A percentile compares a stretch with the other conserved stretches of the same genome.
Conservation (phyloP, 371 early-diverging fungal species). For the Mortierella sp. region DNA sequence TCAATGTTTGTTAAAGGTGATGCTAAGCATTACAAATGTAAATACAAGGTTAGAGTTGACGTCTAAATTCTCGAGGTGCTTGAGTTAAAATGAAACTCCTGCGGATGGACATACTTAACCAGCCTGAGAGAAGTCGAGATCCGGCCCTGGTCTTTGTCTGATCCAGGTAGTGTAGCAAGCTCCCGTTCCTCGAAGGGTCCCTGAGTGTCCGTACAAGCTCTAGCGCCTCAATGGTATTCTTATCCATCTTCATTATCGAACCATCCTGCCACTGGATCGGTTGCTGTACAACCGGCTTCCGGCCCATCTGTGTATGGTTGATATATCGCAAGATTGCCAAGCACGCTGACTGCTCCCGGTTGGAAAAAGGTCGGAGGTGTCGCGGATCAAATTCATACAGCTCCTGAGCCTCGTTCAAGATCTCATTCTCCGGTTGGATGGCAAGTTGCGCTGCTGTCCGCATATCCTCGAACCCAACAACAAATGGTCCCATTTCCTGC, state of each 20-base stretch:
- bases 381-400: conserved; percentile 35
- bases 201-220: conserved; percentile 69
- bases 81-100: too few species aligned
- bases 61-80: background rate
- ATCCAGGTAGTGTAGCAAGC: conserved; percentile 79
- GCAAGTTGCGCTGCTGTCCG: conserved; percentile 41
- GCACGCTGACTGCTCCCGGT: conserved; percentile 65
- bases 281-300: conserved; percentile 62
- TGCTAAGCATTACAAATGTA: conserved; percentile 25
- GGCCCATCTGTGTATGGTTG: conserved; percentile 66
- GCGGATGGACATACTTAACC: conserved; percentile 65
- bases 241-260: conserved; percentile 71
- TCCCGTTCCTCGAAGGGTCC: conserved; percentile 67
- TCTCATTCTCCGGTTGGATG: conserved; percentile 16
- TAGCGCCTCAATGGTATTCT: conserved; percentile 70
- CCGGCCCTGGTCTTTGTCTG: conserved; percentile 87
- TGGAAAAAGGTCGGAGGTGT: conserved; percentile 47
- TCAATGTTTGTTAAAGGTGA: conserved; percentile 73
- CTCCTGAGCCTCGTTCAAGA: conserved; percentile 30
- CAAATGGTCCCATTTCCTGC: conserved; percentile 29
- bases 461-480: conserved; percentile 57
- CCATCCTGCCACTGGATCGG: conserved; percentile 64
- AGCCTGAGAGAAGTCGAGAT: conserved; percentile 77
- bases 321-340: conserved; percentile 70
- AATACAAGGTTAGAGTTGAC: background rate